Evolutionary conservation across 495 filamentous ascomycete species (phyloP).

Genomic region (Hyaloscypha hepaticicola): DNA sequence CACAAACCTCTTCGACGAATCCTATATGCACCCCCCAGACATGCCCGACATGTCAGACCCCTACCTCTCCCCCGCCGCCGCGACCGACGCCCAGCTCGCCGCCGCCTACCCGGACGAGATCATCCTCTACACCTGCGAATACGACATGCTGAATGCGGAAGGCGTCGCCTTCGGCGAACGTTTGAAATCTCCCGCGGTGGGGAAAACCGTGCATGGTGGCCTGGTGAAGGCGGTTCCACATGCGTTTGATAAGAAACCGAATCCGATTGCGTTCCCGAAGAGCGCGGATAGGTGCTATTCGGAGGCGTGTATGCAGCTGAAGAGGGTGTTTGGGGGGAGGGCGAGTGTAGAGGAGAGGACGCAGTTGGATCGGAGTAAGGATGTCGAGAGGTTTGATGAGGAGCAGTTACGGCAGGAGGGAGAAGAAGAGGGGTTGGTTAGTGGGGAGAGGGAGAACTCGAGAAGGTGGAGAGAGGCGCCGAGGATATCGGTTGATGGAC

Average conservation of each 20-base stretch:
- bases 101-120: conserved; percentile 60
- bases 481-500: neutral
- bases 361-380: conserved; percentile 20
- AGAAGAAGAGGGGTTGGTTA: conserved; percentile 33
- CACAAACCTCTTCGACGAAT: conserved; percentile 76
- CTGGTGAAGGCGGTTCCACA: conserved; percentile 74
- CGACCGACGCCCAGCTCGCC: conserved; percentile 49
- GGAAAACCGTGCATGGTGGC: conserved; percentile 66
- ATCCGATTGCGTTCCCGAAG: conserved; percentile 57
- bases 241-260: conserved; percentile 85
- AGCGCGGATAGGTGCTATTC: conserved; percentile 43
- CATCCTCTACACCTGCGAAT: conserved; percentile 81
- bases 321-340: conserved; percentile 37
- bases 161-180: conserved; percentile 66
- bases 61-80: conserved; percentile 63
- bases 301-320: conserved; percentile 45
- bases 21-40: conserved; percentile 65
- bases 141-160: conserved; percentile 85
- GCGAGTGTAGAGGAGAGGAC: conserved; percentile 26
- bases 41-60: conserved; percentile 46
- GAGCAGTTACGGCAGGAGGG: neutral
- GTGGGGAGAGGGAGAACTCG: conserved; percentile 33
- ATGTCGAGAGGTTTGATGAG: conserved; percentile 26
- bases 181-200: conserved; percentile 46
- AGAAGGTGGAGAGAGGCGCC: neutral